Base-by-base conservation (phyloP, 768 basidiomycete genomes). In the Trichaptum fuscoviolaceum region DNA sequence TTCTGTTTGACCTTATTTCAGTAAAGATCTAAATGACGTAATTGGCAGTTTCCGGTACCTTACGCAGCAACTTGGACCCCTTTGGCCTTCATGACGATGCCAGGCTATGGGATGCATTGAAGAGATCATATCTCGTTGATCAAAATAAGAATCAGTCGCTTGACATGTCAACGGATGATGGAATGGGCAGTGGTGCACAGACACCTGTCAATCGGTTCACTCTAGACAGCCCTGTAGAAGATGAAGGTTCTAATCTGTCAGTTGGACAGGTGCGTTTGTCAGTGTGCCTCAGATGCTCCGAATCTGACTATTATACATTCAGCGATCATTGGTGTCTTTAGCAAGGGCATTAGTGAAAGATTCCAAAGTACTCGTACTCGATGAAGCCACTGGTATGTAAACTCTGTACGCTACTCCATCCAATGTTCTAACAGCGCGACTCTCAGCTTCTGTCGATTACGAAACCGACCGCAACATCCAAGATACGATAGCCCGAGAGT, bases 401-500 rank as follows among this genome's bases (percentile, higher is more conserved):
- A 26, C 57, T 9, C 59, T 26, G 9, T 24, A 35, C 25, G 42
- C 62, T 25, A 12, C n/a, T 63, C 35, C 1, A 34, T 59, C 42
- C n/a, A 7, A 12, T 23, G 64, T 61, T 65, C 35, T 24, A 24
- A 59, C 15, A 23, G 10, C 9, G 42, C 9, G 4, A 20, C 10
- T 64, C 30, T 24, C 67, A 85, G 92, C 92, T n/a, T 91, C 90
- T 12, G 92, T 95, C 30, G 93, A 95, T 70, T 91, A 89, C 70
- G 93, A 92, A 76, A 96, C 93, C 0, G 95, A 97, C 78, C 80
- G 87, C 66, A 92, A 92, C 74, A 95, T 99, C 67, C 95, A 97
- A 73, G 84, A 91, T 69, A 96, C 95, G 6, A 96, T 98, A 68
- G 84, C 92, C 0, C 81, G 81, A 62, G 90, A 91, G 79, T 98